Percentiles rank a stretch among this genome's conserved stretches.
Conservation (phyloP, 345 rosid species). For the Erucastrum elatum region DNA sequence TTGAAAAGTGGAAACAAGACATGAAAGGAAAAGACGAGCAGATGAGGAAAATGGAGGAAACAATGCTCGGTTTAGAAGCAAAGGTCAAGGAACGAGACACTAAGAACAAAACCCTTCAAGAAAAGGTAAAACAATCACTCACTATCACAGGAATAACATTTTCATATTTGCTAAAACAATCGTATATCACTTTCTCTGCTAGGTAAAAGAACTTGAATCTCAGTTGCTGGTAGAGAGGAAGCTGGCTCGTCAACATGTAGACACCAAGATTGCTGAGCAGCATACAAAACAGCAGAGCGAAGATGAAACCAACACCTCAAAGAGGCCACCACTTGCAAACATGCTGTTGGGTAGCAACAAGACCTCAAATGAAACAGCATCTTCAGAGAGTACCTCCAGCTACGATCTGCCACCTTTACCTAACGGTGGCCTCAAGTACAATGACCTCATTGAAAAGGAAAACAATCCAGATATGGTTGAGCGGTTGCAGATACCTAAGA, state of each 20-base stretch:
- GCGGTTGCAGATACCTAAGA: constrained; percentile 53
- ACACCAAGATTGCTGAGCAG: constrained; percentile 82
- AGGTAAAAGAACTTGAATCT: constrained; percentile 88
- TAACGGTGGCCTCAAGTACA: constrained; percentile 43
- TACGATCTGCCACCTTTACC: constrained; percentile 41
- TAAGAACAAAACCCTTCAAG: constrained; percentile 74
- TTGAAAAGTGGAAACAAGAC: constrained; percentile 84
- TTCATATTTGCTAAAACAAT: constrained; percentile 5
- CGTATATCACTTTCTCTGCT: constrained; percentile 25
- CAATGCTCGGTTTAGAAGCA: constrained; percentile 58
- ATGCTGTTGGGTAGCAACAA: constrained; percentile 46
- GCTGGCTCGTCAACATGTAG: constrained; percentile 92
- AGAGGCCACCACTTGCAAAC: constrained; percentile 57
- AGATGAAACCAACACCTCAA: constrained; percentile 46
- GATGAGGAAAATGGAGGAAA: constrained; percentile 85
- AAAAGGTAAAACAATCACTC: constrained; percentile 54
- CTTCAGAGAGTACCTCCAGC: constrained; percentile 8
- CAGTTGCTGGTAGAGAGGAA: constrained; percentile 91
- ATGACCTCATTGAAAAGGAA: constrained; percentile 71
- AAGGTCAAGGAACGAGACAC: constrained; percentile 82
- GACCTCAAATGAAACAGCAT: constrained; percentile 42
- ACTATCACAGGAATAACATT: constrained; percentile 2
- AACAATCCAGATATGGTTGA: constrained; percentile 73
- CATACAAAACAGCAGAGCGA: constrained; percentile 51
- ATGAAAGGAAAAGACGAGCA: constrained; percentile 84